phyloP scores from a whole-genome alignment of 805 yeast species.

The Saccharomycopsis sp. region DNA sequence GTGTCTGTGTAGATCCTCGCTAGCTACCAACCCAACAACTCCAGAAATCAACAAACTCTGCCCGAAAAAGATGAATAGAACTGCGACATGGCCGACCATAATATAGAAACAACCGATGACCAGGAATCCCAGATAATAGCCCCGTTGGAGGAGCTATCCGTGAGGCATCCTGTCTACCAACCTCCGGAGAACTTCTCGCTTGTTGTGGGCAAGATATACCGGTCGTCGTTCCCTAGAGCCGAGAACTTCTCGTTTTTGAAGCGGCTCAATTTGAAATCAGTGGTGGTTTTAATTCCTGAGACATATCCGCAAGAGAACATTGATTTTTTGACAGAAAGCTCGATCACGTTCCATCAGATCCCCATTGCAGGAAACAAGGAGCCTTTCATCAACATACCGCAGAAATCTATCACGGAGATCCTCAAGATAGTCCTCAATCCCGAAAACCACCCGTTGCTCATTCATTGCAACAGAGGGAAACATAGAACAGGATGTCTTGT shows the following conservation, averaged over 20 bases:
- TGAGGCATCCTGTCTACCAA: neutral
- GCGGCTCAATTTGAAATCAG: conserved; percentile 58
- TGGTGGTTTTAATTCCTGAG: conserved; percentile 84
- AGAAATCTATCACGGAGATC: conserved; percentile 68
- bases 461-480: conserved; percentile 95
- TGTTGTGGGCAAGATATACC: conserved; percentile 69
- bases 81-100: neutral
- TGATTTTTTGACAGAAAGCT: conserved; percentile 53
- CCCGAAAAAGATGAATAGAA: neutral
- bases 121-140: neutral
- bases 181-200: conserved; percentile 92
- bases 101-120: neutral
- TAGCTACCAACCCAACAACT: neutral
- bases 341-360: conserved; percentile 71
- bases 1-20: no score
- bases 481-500: conserved; percentile 96
- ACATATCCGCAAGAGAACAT: conserved; percentile 76
- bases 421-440: conserved; percentile 78
- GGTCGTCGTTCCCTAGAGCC: conserved; percentile 84
- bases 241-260: conserved; percentile 71
- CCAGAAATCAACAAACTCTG: neutral
- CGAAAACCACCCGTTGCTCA: conserved; percentile 80
- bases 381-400: conserved; percentile 75
- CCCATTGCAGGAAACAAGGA: conserved; percentile 96
- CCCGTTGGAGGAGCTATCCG: neutral